These are phyloP conservation scores for Leccinum subgranulosum DNA, from an alignment of 768 basidiomycete genomes.

Conservation along the genomic window DNA sequence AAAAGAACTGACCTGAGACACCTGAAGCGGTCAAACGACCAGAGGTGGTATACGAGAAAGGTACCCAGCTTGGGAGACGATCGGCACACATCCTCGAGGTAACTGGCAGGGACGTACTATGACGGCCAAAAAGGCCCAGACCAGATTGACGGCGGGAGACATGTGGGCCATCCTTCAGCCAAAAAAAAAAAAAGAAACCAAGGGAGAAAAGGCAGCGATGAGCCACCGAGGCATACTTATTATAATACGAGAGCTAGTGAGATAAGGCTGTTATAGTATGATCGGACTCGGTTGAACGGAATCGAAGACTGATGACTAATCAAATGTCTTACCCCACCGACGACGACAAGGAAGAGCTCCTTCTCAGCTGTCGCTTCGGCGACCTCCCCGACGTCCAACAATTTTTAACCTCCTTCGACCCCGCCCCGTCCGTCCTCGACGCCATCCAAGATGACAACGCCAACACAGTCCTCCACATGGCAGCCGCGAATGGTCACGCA, in stretches of 20 bases:
- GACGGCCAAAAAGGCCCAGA: constrained; percentile 54
- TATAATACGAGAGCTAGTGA: too few species aligned
- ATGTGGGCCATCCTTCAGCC: constrained; percentile 53
- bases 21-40: constrained; percentile 77
- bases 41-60: constrained; percentile 71
- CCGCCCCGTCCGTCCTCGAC: constrained; percentile 43
- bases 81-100: constrained; percentile 7
- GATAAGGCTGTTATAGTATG: too few species aligned
- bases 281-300: too few species aligned
- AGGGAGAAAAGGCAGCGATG: not conserved
- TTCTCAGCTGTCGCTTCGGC: constrained; percentile 85
- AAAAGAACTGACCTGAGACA: constrained; percentile 53
- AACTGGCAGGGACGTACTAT: not conserved
- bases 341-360: constrained; percentile 66
- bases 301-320: not conserved
- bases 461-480: constrained; percentile 85
- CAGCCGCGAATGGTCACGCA: constrained; percentile 82
- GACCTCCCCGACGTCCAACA: constrained; percentile 74
- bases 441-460: constrained; percentile 67
- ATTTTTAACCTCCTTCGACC: constrained; percentile 54
- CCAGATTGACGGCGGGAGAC: constrained; percentile 56
- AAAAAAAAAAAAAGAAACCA: not conserved
- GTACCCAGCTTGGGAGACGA: constrained; percentile 42
- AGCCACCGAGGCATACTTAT: not conserved
- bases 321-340: constrained; percentile 29